These are phyloP conservation scores for Aaosphaeria pasadenensis DNA, from an alignment of 2,329 filamentous ascomycete genomes.

Conservation along the genomic window DNA sequence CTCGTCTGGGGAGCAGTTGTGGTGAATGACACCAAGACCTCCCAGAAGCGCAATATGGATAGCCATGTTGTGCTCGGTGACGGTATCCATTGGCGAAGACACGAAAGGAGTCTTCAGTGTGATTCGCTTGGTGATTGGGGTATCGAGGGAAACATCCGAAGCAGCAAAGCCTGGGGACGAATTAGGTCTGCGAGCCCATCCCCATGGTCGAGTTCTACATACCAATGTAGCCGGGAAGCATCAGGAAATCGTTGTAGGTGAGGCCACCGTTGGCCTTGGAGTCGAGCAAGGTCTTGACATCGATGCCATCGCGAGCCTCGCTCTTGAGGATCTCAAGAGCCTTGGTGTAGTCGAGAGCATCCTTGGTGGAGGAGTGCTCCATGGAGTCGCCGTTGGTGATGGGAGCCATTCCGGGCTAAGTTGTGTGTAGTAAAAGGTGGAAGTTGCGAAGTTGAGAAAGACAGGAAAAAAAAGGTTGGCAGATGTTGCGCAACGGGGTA, in stretches of 20 bases:
- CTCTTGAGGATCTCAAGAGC: constrained; percentile 75
- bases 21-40: constrained; percentile 92
- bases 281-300: constrained; percentile 83
- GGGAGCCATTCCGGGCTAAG: constrained; percentile 36
- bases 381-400: constrained; percentile 63
- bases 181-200: no score
- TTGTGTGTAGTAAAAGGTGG: constrained; percentile 42
- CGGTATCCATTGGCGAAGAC: constrained; percentile 98
- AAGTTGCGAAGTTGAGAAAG: constrained; percentile 24
- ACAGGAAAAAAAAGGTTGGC: constrained; percentile 13
- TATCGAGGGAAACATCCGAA: constrained; percentile 81
- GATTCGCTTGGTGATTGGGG: constrained; percentile 92
- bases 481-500: no score
- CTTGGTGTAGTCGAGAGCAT: constrained; percentile 69
- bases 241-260: constrained; percentile 98
- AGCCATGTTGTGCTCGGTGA: constrained; percentile 99
- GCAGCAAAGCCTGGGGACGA: constrained; percentile 71
- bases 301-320: constrained; percentile 79
- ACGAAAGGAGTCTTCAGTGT: constrained; percentile 94
- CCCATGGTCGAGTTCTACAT: constrained; percentile 18
- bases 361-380: constrained; percentile 45
- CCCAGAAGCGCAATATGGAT: constrained; percentile 93
- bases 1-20: constrained; percentile 97
- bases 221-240: constrained; percentile 95
- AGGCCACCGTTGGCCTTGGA: constrained; percentile 88